These are phyloP conservation scores for Eimeria mitis DNA, from an alignment of 169 alveolate species.

Conservation along the genomic window DNA sequence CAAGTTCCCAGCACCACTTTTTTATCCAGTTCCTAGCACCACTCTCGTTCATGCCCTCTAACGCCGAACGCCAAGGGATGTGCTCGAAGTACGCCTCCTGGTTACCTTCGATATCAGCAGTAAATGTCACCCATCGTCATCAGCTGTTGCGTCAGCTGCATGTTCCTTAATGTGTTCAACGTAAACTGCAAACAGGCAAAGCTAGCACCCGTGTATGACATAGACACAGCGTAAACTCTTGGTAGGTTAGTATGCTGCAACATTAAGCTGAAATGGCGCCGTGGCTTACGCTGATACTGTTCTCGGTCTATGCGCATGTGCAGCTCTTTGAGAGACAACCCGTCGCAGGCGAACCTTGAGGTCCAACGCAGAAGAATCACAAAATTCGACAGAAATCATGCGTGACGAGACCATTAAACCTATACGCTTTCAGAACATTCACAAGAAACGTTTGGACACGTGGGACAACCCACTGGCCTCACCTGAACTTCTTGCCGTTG, in stretches of 20 bases:
- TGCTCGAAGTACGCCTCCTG: background rate
- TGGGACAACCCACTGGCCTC: background rate
- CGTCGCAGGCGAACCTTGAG: constrained; percentile 37
- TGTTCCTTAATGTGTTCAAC: constrained; percentile 66
- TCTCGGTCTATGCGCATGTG: constrained; percentile 68
- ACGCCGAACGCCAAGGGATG: background rate
- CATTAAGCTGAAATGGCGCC: background rate
- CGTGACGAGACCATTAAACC: background rate
- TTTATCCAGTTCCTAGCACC: no score
- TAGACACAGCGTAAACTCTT: background rate
- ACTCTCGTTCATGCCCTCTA: background rate
- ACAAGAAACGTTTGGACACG: background rate
- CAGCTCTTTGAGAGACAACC: constrained; percentile 50
- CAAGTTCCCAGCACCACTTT: no score
- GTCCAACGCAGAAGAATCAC: background rate
- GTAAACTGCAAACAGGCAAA: constrained; percentile 16
- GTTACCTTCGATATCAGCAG: background rate
- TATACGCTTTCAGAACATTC: background rate
- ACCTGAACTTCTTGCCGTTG: constrained; percentile 65
- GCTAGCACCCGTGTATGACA: background rate
- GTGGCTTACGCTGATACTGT: constrained; percentile 72
- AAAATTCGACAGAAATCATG: background rate
- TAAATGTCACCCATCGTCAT: constrained; percentile 20
- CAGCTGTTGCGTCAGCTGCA: constrained; percentile 58
- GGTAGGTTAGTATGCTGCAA: background rate